Conservation (phyloP, 345 rosid genomes). For the Euclidium syriacum region DNA sequence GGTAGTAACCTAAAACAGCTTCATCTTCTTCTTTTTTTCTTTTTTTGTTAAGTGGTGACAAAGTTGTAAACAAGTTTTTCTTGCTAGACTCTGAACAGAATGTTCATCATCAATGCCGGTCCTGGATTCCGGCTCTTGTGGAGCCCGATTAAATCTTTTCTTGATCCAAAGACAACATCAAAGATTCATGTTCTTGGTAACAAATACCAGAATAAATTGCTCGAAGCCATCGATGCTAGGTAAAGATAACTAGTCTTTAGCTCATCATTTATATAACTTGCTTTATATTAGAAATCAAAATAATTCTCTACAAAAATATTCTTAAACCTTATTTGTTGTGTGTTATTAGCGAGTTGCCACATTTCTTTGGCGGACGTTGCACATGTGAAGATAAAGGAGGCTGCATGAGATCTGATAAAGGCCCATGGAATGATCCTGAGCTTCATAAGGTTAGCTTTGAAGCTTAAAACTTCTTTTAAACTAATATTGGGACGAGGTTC, state of each 20-base stretch:
- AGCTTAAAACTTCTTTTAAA: not conserved
- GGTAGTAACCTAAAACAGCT: constrained; percentile 33
- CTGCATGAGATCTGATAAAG: constrained; percentile 93
- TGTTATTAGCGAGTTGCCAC: constrained; percentile 96
- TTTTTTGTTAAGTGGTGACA: not conserved
- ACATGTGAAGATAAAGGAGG: constrained; percentile 87
- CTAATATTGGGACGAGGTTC: not conserved
- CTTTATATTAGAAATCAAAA: not conserved
- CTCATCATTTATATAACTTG: not conserved
- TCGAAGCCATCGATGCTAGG: constrained; percentile 87
- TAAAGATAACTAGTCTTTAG: constrained; percentile 14
- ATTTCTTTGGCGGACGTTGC: constrained; percentile 86
- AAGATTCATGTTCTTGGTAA: constrained; percentile 95
- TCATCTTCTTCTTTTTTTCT: not conserved
- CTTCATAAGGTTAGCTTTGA: constrained; percentile 53
- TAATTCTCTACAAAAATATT: not conserved
- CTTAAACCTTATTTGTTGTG: not conserved
- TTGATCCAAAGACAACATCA: constrained; percentile 83
- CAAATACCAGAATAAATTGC: constrained; percentile 82
- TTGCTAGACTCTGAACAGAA: constrained; percentile 71
- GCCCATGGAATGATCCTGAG: constrained; percentile 95
- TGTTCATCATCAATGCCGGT: constrained; percentile 97
- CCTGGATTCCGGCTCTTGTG: constrained; percentile 87
- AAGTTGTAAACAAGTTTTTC: not conserved
- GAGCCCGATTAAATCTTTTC: constrained; percentile 70